Percentiles rank a stretch among this genome's conserved stretches.
phyloP scores from a whole-genome alignment of 2,329 filamentous ascomycete genomes.

The Aspergillus glaucus region DNA sequence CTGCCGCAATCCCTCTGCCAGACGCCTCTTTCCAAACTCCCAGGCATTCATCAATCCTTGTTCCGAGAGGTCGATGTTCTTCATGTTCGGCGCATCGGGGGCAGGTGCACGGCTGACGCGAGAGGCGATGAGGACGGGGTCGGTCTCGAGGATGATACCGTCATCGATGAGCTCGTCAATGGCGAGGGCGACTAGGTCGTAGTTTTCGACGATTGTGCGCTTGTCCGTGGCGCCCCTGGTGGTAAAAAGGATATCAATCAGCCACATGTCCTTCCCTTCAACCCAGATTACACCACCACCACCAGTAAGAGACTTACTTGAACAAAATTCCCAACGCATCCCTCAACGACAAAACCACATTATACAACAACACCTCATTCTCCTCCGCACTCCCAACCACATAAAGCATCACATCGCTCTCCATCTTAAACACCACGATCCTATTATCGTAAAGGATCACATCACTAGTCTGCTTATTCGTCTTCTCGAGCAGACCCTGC shows the following conservation, averaged over 20 bases:
- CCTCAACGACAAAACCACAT: conserved; percentile 81
- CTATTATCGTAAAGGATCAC: conserved; percentile 97
- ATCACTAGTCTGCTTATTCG: conserved; percentile 88
- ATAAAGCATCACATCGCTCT: conserved; percentile 95
- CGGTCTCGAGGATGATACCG: conserved; percentile 94
- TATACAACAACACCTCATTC: conserved; percentile 96
- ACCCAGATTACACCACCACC: not conserved
- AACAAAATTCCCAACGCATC: conserved; percentile 87
- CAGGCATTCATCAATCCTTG: conserved; percentile 91
- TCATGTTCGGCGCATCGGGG: conserved; percentile 79
- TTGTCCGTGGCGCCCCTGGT: conserved; percentile 94
- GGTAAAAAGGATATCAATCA: conserved; percentile 1
- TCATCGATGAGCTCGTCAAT: conserved; percentile 95
- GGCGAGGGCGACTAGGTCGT: conserved; percentile 87
- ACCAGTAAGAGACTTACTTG: conserved; percentile 57
- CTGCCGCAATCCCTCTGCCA: conserved; percentile 80
- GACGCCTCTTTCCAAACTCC: conserved; percentile 85
- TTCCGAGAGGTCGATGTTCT: conserved; percentile 91
- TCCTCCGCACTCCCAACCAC: conserved; percentile 86
- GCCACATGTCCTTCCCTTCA: conserved; percentile 10
- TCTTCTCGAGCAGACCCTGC: conserved; percentile 92
- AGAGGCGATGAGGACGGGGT: conserved; percentile 87
- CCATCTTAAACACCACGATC: conserved; percentile 95
- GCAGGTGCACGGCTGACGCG: conserved; percentile 86
- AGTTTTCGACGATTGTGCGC: conserved; percentile 96